Base-by-base conservation (phyloP, 768 basidiomycete genomes). In the Chlorophyllum brunneum region DNA sequence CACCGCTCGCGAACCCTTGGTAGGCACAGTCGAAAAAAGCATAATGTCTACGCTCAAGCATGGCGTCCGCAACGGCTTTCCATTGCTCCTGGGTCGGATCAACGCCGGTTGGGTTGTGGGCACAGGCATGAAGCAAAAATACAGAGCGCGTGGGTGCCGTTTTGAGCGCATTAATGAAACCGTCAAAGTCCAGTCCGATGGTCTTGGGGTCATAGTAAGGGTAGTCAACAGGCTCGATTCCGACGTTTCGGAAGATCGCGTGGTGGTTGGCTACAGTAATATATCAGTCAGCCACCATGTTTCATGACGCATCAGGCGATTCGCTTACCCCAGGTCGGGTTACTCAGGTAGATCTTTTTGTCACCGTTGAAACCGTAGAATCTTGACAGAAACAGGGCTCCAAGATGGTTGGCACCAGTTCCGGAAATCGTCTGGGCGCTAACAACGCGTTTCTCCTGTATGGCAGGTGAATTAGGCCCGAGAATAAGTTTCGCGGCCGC, bases 11-110 rank as follows among this genome's bases (percentile, higher is more conserved):
- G 67, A 98, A 98, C 15, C 95, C 95, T 70, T 97, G 95, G 71
- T 98, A 98, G 2, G 95, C 95, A 65, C 87, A 88, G 71, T 98
- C 95, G 66, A 98, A 92, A 72, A 95, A 95, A 27, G 86, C 86
- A 63, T 83, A 95, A 66, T 95, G 94, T 11, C 79, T 75, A 69
- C 85, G 87, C 41, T 73, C 69, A 26, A 86, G 65, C 65, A 97
- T 80, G 48, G 85, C 70, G 31, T 86, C 77, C 33, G 88, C 88
- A 60, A 98, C 79, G 52, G 73, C 67, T 55, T 78, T 71, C 95
- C 95, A 98, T 66, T 98, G 88, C 59, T 88, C 92, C 40, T 66
- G 66, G 29, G 92, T 93, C 5, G 94, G 95, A 68, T 98, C 95
- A 24, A 95, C 91, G 2, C 95, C 95, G 2, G 95, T 98, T 6